phyloP scores from a whole-genome alignment of 768 basidiomycete species.

The Roridomyces roridus region DNA sequence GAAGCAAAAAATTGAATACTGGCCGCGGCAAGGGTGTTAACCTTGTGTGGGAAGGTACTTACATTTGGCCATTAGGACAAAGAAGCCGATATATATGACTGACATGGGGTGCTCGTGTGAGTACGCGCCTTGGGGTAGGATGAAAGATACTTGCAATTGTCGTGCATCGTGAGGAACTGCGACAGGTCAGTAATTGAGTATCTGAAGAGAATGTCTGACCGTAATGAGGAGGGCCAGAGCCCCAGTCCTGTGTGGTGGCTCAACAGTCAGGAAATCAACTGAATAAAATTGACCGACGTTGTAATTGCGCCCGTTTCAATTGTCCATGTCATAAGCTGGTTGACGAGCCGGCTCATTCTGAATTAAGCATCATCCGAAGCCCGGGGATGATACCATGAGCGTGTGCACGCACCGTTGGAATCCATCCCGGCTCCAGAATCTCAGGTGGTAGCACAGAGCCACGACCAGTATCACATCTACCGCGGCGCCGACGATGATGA shows the following conservation, averaged over 20 bases:
- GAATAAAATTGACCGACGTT: not conserved
- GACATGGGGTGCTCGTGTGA: not conserved
- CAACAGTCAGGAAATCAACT: not conserved
- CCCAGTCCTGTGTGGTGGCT: not conserved
- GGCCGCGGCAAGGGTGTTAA: too few relatives aligned
- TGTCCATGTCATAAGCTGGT: constrained; percentile 14
- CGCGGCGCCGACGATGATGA: not conserved
- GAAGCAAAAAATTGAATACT: too few relatives aligned
- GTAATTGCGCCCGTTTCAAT: constrained; percentile 14
- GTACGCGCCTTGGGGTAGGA: too few relatives aligned
- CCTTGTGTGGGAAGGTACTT: too few relatives aligned
- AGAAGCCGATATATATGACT: constrained; percentile 2
- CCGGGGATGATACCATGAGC: too few relatives aligned
- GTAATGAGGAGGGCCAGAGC: not conserved
- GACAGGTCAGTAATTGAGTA: not conserved
- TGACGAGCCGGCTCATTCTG: not conserved
- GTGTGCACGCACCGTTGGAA: too few relatives aligned
- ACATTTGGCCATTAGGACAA: constrained; percentile 7
- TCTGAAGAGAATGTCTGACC: not conserved
- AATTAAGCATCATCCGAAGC: too few relatives aligned
- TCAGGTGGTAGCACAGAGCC: not conserved
- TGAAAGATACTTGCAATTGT: not conserved
- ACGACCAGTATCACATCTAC: not conserved
- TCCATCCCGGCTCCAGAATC: not conserved
- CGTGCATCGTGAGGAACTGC: constrained; percentile 9